These are phyloP conservation scores for Rhodotorula graminis DNA, from an alignment of 768 basidiomycete species.

Conservation along the genomic window DNA sequence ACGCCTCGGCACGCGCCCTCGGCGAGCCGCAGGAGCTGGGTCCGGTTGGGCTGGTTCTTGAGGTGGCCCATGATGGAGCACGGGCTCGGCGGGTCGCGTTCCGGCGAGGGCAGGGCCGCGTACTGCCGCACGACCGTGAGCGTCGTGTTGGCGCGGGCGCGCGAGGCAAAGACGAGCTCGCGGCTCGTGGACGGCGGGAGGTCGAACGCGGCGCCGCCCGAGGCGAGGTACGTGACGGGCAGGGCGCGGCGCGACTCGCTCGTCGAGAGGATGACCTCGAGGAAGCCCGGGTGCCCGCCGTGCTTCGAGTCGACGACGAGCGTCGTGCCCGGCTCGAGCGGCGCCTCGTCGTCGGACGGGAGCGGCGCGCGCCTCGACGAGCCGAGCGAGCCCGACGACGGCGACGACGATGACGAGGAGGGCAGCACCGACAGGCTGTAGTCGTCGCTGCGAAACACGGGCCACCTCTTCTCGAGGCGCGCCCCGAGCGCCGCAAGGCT, in stretches of 20 bases:
- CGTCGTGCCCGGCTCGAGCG: neutral
- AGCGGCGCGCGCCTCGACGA: neutral
- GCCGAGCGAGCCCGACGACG: no score
- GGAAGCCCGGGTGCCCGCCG: neutral
- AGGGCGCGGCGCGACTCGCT: neutral
- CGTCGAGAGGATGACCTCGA: neutral
- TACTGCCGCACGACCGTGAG: neutral
- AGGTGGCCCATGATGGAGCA: slow-evolving; percentile 7
- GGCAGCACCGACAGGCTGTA: neutral
- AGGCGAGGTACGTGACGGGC: neutral
- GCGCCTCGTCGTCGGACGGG: neutral
- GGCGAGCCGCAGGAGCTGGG: neutral
- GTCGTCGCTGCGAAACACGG: neutral
- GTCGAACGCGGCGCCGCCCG: neutral
- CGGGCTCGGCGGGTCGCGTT: neutral
- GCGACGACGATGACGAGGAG: no score
- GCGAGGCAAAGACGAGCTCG: no score
- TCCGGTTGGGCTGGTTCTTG: neutral
- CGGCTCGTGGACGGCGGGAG: neutral
- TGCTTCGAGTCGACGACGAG: slow-evolving; percentile 4
- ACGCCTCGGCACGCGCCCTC: neutral
- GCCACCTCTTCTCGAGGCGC: neutral
- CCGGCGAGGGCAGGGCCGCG: neutral
- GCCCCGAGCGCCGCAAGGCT: neutral
- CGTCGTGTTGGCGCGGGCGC: neutral